Base-by-base conservation (phyloP, 2,329 filamentous ascomycete species). In the Aspergillus hiratsukae region DNA sequence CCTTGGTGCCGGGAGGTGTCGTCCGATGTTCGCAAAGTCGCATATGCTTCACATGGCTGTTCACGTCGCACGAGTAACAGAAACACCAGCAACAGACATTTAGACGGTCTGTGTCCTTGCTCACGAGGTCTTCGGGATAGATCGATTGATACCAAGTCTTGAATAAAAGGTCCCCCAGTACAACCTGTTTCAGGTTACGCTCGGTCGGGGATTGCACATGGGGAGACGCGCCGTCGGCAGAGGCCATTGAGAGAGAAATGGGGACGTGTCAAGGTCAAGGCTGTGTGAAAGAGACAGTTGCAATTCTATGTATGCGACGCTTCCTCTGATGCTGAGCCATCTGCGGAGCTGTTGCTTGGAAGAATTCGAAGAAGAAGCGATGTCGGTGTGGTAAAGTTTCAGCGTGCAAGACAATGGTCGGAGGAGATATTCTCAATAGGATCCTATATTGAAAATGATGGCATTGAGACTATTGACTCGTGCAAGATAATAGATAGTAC, bases 81-180 rank as follows among this genome's bases (percentile, higher is more conserved):
- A 97, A 97, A 78, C 94, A 99, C 80, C 85, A 88, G 35, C 90
- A 88, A 70, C 94, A 99, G 35, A 97, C 89, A 66, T 92, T 95
- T 7, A 97, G 78, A 55, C 86, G 77, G 61, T 87, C 84, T 17
- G 72, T 69, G 40, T 76, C 71, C 58, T 75, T 77, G 55, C 68
- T 68, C 48, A 78, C 75, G 31, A 90, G 81, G 65, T 91, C 78
- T 83, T 96, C 79, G 4, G 85, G 76, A 72, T 97, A 96, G 73
- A 92, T 94, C 17, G 90, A 95, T 7, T 91, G 90, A 72, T 94
- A 97, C 91, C 92, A 96, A 2, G 92, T 89, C 65, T 87, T 86
- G 76, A 97, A 95, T 66, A 87, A 85, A 31, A 94, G 80, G 66
- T 91, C 85, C 4, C 92, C 93, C 59, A 97, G 80, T 54, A 96